A percentile compares a stretch with the other conserved stretches of the same genome.
These are phyloP conservation scores for Nakaseomyces kungkrabaensis DNA, from an alignment of 1,139 yeast species.

Conservation along the genomic window DNA sequence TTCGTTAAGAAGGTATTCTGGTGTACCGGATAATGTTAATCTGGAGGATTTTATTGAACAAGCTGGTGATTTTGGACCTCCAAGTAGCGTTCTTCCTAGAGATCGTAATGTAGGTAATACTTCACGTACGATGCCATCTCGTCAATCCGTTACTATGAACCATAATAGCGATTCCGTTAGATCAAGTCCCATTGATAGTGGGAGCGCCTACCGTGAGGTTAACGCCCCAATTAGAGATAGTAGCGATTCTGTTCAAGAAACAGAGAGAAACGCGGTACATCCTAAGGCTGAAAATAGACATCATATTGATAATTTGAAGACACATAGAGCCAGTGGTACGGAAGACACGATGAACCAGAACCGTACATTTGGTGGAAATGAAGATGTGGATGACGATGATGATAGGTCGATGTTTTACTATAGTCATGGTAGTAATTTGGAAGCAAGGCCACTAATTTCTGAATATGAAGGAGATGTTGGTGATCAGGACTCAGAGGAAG, in stretches of 20 bases:
- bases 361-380: slow-evolving; percentile 5
- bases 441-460: slow-evolving; percentile 25
- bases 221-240: neutral
- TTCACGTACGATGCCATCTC: neutral
- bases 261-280: neutral
- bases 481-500: slow-evolving; percentile 19
- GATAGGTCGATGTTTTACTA: slow-evolving; percentile 28
- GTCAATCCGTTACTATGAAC: neutral
- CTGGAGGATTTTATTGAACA: slow-evolving; percentile 47
- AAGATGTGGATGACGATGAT: slow-evolving; percentile 23
- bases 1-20: slow-evolving; percentile 62
- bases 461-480: slow-evolving; percentile 26
- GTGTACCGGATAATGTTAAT: slow-evolving; percentile 58
- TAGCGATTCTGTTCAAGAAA: neutral
- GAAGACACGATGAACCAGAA: neutral
- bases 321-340: neutral
- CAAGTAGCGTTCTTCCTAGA: slow-evolving; percentile 3
- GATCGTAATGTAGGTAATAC: slow-evolving; percentile 6
- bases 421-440: slow-evolving; percentile 22
- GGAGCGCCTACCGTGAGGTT: slow-evolving; percentile 7
- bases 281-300: neutral
- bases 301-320: neutral
- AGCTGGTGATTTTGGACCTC: slow-evolving; percentile 36
- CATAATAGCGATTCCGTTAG: slow-evolving; percentile 3
- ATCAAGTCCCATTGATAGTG: slow-evolving; percentile 7